Evolutionary conservation across 2,329 filamentous ascomycete genomes (phyloP), one percentile per base, ranked within the genome.

Genomic region (Nemania sp.): DNA sequence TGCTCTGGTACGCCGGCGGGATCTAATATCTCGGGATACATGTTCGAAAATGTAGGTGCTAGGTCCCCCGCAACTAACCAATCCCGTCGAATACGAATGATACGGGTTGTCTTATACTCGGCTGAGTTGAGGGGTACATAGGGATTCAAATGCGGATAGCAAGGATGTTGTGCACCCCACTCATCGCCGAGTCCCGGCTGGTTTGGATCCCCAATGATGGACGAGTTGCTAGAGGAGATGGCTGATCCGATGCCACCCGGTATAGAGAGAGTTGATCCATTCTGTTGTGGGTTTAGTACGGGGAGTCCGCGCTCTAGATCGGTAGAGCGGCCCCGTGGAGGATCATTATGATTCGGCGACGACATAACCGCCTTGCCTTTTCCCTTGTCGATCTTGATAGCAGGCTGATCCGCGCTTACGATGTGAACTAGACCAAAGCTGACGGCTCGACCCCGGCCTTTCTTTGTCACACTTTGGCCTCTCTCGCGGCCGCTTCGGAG

Each of bases 21-120:
- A 67, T 97, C 93, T 7, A 99, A 81, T 59, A 99, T 96, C 73
- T 99, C 95, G 0, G 95, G 95, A 71, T 99, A 99, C 2, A 97
- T 81, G 70, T 98, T 97, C 15, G 91, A 95, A 73, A 96, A 98
- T 0, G 93, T 92, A 0, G 95, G 95, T 1, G 93, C 94, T 29
- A 97, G 79, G 75, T 99, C 95, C 37, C 94, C 95, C 62, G 88
- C 85, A 32, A 93, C 76, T 77, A 98, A 88, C 90, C 93, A 99
- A 76, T 99, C 95, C 43, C 95, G 85, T 59, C 89, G 88, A 64
- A 99, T 89, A 15, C 95, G 89, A 70, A 99, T 97, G 65, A 99
- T 90, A 58, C 94, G 89, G 1, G 95, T 99, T 6, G 82, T 87
- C 47, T 82, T 76, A 71, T 91, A 91, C 66, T 96, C 87, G 13